These are phyloP conservation scores for Xylaria castorea DNA, from an alignment of 495 filamentous ascomycete genomes.

Conservation along the genomic window DNA sequence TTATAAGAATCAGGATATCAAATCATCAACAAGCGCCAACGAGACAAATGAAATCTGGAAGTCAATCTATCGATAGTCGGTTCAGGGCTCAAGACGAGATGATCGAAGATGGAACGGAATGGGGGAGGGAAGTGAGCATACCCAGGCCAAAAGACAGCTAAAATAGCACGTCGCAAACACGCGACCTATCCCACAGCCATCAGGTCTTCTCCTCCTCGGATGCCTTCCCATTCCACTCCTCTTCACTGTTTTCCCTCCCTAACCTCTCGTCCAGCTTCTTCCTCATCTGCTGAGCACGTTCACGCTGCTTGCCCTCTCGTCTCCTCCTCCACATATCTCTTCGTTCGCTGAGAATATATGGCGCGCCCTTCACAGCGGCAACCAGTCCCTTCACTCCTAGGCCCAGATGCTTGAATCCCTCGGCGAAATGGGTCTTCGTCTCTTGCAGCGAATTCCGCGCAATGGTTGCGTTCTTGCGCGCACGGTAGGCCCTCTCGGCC, in stretches of 20 bases:
- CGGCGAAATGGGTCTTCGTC: conserved; percentile 36
- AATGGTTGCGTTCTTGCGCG: conserved; percentile 37
- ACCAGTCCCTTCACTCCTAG: conserved; percentile 30
- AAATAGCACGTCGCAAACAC: background rate
- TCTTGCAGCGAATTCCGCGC: conserved; percentile 38
- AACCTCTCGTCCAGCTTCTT: conserved; percentile 32
- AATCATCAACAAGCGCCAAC: background rate
- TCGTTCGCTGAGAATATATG: conserved; percentile 34
- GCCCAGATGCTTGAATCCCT: conserved; percentile 36
- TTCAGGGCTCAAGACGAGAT: background rate
- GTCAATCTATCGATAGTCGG: conserved; percentile 10
- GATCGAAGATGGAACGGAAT: background rate
- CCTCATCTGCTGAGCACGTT: conserved; percentile 25
- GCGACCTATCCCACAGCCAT: background rate
- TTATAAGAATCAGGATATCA: background rate
- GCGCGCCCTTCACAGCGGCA: conserved; percentile 27
- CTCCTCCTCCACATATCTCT: conserved; percentile 24
- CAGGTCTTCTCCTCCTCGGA: conserved; percentile 10
- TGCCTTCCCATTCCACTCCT: background rate
- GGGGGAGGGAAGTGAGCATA: background rate
- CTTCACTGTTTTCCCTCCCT: background rate
- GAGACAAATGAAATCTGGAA: conserved; percentile 12
- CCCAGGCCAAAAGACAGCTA: background rate
- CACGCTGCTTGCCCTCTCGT: conserved; percentile 17
- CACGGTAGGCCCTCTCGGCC: conserved; percentile 41